A percentile compares a stretch with the other conserved stretches of the same genome.
phyloP scores from a whole-genome alignment of 2,329 filamentous ascomycete genomes.

The Periconia digitata region DNA sequence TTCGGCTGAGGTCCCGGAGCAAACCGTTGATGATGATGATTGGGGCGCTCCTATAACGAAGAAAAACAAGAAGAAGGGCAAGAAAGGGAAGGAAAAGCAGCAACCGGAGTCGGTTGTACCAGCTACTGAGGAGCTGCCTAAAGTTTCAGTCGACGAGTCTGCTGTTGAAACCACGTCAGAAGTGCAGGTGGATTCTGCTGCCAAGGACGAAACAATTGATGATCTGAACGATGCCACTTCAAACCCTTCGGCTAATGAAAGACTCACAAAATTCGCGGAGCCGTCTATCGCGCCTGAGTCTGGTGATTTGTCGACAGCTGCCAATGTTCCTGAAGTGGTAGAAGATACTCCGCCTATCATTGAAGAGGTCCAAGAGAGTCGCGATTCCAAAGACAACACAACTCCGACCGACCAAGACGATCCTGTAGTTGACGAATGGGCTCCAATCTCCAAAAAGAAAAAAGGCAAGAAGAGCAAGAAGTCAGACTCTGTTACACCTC shows the following conservation, averaged over 20 bases:
- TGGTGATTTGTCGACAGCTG: no score
- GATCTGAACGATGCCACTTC: not conserved
- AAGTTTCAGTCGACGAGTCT: not conserved
- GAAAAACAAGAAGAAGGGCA: conserved; percentile 27
- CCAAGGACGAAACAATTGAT: conserved; percentile 8
- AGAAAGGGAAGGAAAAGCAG: conserved; percentile 23
- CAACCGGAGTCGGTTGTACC: conserved; percentile 16
- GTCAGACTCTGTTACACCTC: conserved; percentile 13
- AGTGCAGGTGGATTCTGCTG: conserved; percentile 3
- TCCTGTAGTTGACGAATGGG: conserved; percentile 7
- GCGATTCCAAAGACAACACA: not conserved
- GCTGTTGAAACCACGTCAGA: conserved; percentile 3
- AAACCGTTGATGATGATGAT: conserved; percentile 10
- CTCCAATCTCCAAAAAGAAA: conserved; percentile 19
- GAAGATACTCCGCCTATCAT: conserved; percentile 1
- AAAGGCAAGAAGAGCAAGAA: conserved; percentile 26
- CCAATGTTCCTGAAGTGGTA: no score
- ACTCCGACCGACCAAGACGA: not conserved
- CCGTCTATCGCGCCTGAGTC: not conserved
- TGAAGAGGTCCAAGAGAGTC: conserved; percentile 3
- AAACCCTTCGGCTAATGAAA: not conserved
- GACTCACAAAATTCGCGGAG: not conserved
- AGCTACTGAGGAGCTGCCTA: conserved; percentile 7
- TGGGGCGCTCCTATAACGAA: conserved; percentile 12
- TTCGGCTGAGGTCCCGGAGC: not conserved